Base-by-base conservation (phyloP, 2,329 filamentous ascomycete species). In the Colletotrichum horii region DNA sequence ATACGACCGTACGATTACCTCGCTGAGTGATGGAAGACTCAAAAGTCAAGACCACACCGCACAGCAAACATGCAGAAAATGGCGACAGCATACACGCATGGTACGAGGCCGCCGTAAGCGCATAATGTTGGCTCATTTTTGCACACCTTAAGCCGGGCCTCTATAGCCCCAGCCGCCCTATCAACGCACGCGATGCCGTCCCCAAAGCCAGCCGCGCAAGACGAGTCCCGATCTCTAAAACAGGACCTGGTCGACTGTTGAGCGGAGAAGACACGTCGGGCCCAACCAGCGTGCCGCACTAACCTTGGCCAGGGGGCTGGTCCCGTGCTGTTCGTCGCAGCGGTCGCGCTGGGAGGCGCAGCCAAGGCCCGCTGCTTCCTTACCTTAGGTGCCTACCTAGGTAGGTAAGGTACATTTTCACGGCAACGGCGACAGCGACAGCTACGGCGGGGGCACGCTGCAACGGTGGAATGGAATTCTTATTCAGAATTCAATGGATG, bases 311-410 rank as follows among this genome's bases (percentile, higher is more conserved):
- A 70, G 67, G 71, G 70, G 71, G 32, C 43, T 71, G 67, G 67
- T n/a, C 24, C 52, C 28, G 34, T 65, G 16, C 58, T 24, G 32
- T 34, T 28, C n/a, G 34, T 65, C 52, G 66, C 48, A 30, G 34
- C 36, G 70, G 58, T 58, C 43, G 71, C 48, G 67, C 70, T 34
- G 48, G 56, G 66, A 66, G 71, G 71, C 48, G 60, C 67, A 74
- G 71, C 36, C 71, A 64, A 74, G 61, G 24, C n/a, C 32, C 38
- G 34, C 30, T 9, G 30, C n/a, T 48, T 22, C 19, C 32, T 62
- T 8, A 62, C 24, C 32, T 38, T 19, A 19, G 28, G 19, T 32
- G n/a, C 19, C 34, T 64, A 32, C 19, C 14, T 30, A 16, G 60
- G 36, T 28, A 28, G 28, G 19, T 52, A 38, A n/a, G n/a, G 32